Percentiles rank a stretch among this genome's conserved stretches.
These are phyloP conservation scores for Chalciporus chontae DNA, from an alignment of 768 basidiomycete species.

Conservation along the genomic window DNA sequence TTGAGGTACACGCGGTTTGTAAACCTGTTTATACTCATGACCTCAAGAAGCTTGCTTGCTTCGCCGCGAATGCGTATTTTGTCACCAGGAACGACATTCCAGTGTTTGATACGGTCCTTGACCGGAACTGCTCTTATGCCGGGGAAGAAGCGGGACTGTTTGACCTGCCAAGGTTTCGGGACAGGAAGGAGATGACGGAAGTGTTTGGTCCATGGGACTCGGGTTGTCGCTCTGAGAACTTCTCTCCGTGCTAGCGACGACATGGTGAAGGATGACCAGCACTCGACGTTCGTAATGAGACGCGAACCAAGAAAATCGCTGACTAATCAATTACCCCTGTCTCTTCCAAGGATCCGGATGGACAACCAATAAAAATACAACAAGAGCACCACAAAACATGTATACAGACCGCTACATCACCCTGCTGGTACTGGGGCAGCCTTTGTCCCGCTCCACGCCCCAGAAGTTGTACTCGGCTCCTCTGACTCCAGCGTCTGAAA, in stretches of 20 bases:
- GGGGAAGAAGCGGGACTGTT: constrained; percentile 40
- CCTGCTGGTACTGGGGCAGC: constrained; percentile 19
- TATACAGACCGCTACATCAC: constrained; percentile 10
- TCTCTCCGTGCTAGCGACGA: constrained; percentile 31
- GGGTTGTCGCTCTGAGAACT: constrained; percentile 47
- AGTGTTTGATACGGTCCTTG: constrained; percentile 73
- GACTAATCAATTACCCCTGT: constrained; percentile 20
- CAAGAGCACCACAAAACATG: not conserved
- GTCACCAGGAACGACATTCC: constrained; percentile 88
- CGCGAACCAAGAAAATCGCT: constrained; percentile 3
- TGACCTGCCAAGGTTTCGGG: constrained; percentile 51
- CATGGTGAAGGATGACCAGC: constrained; percentile 17
- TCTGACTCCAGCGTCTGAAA: constrained; percentile 76
- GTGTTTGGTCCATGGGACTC: constrained; percentile 55
- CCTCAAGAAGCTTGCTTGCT: constrained; percentile 59
- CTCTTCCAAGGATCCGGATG: not conserved
- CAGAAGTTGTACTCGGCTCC: constrained; percentile 61
- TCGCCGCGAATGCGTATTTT: constrained; percentile 69
- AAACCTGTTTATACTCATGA: constrained; percentile 68
- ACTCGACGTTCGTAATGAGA: not conserved
- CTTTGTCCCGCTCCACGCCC: constrained; percentile 37
- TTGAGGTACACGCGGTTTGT: constrained; percentile 65
- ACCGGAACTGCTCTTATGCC: constrained; percentile 52
- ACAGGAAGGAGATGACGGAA: constrained; percentile 63
- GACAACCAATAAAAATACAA: not conserved